Evolutionary conservation across 495 filamentous ascomycete species (phyloP), one percentile per base, ranked within the genome.

Genomic region (Opeltia flavorubescens): DNA sequence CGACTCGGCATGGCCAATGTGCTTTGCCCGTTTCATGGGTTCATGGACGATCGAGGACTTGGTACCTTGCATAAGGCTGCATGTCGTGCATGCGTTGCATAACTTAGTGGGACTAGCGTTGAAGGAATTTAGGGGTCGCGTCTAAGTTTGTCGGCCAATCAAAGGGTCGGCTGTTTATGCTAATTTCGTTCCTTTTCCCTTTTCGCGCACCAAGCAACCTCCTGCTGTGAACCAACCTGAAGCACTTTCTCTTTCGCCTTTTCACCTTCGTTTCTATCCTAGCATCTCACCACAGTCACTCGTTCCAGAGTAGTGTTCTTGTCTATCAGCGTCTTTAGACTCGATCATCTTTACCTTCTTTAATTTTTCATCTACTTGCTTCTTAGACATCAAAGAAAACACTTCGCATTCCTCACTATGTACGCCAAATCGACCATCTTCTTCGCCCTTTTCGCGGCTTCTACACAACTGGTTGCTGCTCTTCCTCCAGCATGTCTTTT

Each of bases 401-500:
- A 41, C 31, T 17, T 25, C 43, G 48, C 47, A 44, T 28, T 44
- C 35, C 30, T 27, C 51, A 58, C 18, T 17, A 64, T 65, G 62
- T 55, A 64, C 56, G 44, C 59, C 47, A 62, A 65, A 40, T 50
- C 60, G 12, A 51, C 49, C 41, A 30, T 65, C 28, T 43, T 59
- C 31, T 42, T 57, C 38, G 57, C 56, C 26, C 47, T 64, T 46
- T 47, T 64, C 48, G 56, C 64, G n/a, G 46, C 50, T 13, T 52
- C 52, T 44, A 55, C 59, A 23, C 50, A 54, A 29, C 17, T 64
- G 47, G 57, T 50, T 15, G 31, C 57, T 36, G 65, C 66, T 11
- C 50, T 55, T 21, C 62, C 65, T 9, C 66, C 66, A 20, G 62
- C 55, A 29, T 68, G 66, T 52, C 48, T 68, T 18, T 51, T 68